Conservation (phyloP, 1,284 basidiomycete species). For the Trametes sp. region DNA sequence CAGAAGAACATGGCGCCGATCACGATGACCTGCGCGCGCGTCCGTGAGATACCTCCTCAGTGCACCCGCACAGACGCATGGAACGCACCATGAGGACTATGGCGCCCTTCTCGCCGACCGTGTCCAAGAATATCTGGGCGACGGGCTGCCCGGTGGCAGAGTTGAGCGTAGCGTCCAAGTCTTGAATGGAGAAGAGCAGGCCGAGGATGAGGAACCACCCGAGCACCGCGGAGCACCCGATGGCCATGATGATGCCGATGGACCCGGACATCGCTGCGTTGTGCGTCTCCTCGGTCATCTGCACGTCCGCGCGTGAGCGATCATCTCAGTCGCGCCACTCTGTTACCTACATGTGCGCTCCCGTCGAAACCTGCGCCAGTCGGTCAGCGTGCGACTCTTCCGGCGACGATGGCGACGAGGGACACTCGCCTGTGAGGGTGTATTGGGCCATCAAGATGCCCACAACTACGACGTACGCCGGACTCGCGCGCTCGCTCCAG, state of each 20-base stretch:
- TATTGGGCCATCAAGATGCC: conserved; percentile 79
- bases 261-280: conserved; percentile 76
- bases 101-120: conserved; percentile 73
- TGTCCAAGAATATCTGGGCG: conserved; percentile 78
- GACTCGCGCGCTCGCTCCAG: conserved; percentile 72
- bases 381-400: conserved; percentile 1
- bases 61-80: background rate
- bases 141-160: conserved; percentile 72
- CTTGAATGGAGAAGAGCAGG: conserved; percentile 79
- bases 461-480: conserved; percentile 73
- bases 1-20: conserved; percentile 78
- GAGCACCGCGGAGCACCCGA: conserved; percentile 75
- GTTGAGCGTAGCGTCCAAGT: conserved; percentile 61
- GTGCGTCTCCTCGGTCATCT: conserved; percentile 83
- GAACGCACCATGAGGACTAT: conserved; percentile 70
- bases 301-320: conserved; percentile 14
- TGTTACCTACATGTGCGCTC: conserved; percentile 65
- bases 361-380: conserved; percentile 69
- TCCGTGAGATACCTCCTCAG: background rate
- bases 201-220: conserved; percentile 79
- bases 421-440: conserved; percentile 63
- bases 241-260: conserved; percentile 74
- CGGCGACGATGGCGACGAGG: background rate
- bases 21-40: conserved; percentile 57
- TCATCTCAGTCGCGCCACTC: background rate